Conservation (phyloP, 1,284 basidiomycete species). For the Ceratobasidium sp. region DNA sequence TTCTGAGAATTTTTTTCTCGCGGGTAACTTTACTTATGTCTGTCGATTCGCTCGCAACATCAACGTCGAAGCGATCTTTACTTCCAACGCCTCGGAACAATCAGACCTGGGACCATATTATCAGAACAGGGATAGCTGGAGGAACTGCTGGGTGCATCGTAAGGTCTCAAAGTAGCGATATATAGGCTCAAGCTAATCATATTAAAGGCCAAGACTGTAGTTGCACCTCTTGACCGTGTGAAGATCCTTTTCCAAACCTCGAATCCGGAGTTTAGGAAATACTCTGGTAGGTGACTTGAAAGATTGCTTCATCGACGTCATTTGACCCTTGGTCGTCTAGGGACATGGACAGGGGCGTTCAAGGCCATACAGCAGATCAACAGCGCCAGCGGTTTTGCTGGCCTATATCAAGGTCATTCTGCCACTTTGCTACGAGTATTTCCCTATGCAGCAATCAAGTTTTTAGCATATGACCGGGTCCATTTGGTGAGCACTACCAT, state of each 20-base stretch:
- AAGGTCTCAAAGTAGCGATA: conserved; percentile 58
- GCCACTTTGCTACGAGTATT: conserved; percentile 71
- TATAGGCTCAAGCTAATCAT: background rate
- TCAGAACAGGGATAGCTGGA: conserved; percentile 89
- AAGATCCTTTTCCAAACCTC: conserved; percentile 99
- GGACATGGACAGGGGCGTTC: conserved; percentile 88
- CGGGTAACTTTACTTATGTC: conserved; percentile 15
- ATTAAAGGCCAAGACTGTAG: conserved; percentile 91
- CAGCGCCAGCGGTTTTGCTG: conserved; percentile 76
- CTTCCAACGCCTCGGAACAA: conserved; percentile 57
- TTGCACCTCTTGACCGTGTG: conserved; percentile 97
- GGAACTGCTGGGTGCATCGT: conserved; percentile 95
- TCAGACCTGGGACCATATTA: conserved; percentile 79
- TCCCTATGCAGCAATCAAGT: conserved; percentile 98
- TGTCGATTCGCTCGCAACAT: background rate
- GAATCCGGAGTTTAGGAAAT: conserved; percentile 94
- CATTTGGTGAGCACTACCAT: conserved; percentile 71
- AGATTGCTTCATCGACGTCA: background rate
- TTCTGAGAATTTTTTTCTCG: background rate
- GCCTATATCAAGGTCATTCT: conserved; percentile 91
- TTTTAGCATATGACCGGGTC: conserved; percentile 95
- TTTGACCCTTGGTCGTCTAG: conserved; percentile 59
- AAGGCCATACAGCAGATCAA: conserved; percentile 88
- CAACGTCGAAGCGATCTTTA: background rate
- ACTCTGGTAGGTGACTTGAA: conserved; percentile 76